A percentile compares a stretch with the other conserved stretches of the same genome.
Conservation (phyloP, 495 filamentous ascomycete genomes). For the Sabuloglossum arenarium region DNA sequence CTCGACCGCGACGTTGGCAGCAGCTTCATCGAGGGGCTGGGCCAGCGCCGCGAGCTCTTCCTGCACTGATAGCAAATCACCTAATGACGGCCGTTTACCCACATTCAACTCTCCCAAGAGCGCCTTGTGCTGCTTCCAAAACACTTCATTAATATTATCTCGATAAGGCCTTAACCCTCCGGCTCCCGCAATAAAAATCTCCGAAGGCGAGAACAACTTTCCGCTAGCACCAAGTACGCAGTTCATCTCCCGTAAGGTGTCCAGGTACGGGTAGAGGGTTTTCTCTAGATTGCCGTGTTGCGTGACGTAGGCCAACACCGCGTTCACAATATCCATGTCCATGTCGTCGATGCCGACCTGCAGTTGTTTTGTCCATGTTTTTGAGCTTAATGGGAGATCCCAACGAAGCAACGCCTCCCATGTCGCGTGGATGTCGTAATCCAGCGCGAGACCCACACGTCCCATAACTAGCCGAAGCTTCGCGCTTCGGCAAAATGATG, state of each 20-base stretch:
- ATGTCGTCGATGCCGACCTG: not conserved
- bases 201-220: slow-evolving; percentile 9
- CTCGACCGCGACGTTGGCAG: slow-evolving; percentile 13
- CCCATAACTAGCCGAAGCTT: not conserved
- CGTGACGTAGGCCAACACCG: not conserved
- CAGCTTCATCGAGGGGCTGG: slow-evolving; percentile 4
- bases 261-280: slow-evolving; percentile 5
- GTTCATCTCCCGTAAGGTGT: slow-evolving; percentile 5
- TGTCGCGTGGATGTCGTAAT: not conserved
- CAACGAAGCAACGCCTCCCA: not conserved
- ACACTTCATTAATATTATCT: not conserved
- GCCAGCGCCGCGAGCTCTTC: slow-evolving; percentile 4
- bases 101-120: slow-evolving; percentile 12
- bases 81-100: slow-evolving; percentile 5
- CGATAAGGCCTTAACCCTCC: not conserved
- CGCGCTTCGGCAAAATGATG: not conserved
- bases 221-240: slow-evolving; percentile 10
- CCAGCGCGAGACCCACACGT: not conserved
- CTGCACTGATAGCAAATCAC: slow-evolving; percentile 12
- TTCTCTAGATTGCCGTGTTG: not conserved
- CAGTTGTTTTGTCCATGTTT: not conserved
- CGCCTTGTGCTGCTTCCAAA: slow-evolving; percentile 3
- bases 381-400: not conserved
- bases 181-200: slow-evolving; percentile 10
- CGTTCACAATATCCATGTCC: not conserved